A percentile compares a stretch with the other conserved stretches of the same genome.
These are phyloP conservation scores for Oryza glumipatula DNA, from an alignment of 176 grass and related monocot species.

Conservation along the genomic window DNA sequence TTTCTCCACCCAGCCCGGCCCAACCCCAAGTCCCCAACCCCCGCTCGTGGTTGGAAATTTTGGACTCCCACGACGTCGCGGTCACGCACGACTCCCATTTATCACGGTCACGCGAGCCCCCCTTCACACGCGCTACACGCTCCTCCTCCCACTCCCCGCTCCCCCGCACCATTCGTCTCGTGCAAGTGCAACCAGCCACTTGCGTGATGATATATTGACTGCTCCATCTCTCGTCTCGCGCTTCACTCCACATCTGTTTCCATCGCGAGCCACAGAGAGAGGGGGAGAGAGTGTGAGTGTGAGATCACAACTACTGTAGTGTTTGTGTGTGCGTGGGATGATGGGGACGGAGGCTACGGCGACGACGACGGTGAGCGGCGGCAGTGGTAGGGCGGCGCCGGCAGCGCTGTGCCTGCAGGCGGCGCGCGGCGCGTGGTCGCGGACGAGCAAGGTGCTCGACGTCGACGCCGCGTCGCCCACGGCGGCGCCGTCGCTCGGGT, in stretches of 20 bases:
- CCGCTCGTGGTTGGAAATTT: not conserved
- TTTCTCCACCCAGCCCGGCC: not conserved
- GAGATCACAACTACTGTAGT: too few species aligned
- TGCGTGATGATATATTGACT: not conserved
- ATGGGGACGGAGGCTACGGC: slow-evolving; percentile 13
- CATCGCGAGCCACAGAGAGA: too few species aligned
- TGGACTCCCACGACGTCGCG: not conserved
- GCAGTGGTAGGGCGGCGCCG: not conserved
- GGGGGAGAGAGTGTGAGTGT: too few species aligned
- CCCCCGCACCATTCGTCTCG: not conserved
- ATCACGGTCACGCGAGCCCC: not conserved
- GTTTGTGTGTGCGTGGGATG: too few species aligned
- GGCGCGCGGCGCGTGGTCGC: not conserved
- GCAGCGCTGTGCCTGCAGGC: slow-evolving; percentile 12
- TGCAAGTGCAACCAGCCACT: not conserved
- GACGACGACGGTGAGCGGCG: not conserved
- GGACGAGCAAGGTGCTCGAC: slow-evolving; percentile 1
- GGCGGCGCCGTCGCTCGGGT: slow-evolving; percentile 32
- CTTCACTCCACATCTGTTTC: slow-evolving; percentile 2
- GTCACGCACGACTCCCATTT: slow-evolving; percentile 28
- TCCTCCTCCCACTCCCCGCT: not conserved
- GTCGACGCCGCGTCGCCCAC: slow-evolving; percentile 32
- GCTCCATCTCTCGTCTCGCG: not conserved
- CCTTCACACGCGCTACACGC: not conserved
- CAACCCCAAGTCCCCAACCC: too few species aligned